phyloP scores from a whole-genome alignment of 2,329 filamentous ascomycete genomes.

The Cladosporium phlei region DNA sequence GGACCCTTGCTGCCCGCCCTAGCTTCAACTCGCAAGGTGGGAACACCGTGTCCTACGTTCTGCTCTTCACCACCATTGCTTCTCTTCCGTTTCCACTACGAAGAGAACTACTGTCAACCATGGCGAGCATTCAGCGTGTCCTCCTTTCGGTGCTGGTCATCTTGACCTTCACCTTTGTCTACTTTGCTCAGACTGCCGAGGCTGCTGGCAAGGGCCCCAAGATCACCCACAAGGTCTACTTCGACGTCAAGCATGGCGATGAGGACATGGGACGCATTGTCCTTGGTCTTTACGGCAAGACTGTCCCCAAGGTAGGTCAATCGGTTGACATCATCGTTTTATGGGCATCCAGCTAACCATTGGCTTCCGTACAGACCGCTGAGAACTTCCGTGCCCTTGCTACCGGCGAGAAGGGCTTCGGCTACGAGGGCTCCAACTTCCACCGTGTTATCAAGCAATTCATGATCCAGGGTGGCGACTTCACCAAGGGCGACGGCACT shows the following conservation, averaged over 20 bases:
- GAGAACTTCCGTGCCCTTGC: slow-evolving; percentile 76
- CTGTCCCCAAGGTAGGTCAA: slow-evolving; percentile 62
- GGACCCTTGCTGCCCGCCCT: too few relatives aligned
- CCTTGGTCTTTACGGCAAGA: slow-evolving; percentile 82
- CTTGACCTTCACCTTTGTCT: slow-evolving; percentile 66
- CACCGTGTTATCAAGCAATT: slow-evolving; percentile 87
- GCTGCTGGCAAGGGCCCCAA: slow-evolving; percentile 68
- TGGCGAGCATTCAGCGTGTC: slow-evolving; percentile 70
- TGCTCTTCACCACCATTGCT: slow-evolving; percentile 10
- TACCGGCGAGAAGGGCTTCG: slow-evolving; percentile 81
- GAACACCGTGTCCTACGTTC: slow-evolving; percentile 14
- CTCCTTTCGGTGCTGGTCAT: slow-evolving; percentile 70
- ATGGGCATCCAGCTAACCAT: slow-evolving; percentile 12
- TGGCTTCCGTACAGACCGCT: slow-evolving; percentile 45
- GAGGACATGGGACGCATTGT: slow-evolving; percentile 69
- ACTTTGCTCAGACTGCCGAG: slow-evolving; percentile 69
- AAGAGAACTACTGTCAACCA: slow-evolving; percentile 41
- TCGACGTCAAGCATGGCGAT: slow-evolving; percentile 75
- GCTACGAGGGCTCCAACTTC: slow-evolving; percentile 76
- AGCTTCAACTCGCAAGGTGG: slow-evolving; percentile 5
- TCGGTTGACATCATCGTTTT: too few relatives aligned
- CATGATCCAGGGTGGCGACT: slow-evolving; percentile 90
- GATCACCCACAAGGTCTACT: slow-evolving; percentile 59
- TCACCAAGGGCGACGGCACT: slow-evolving; percentile 75
- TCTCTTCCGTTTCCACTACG: slow-evolving; percentile 6